phyloP scores from a whole-genome alignment of 331 rosid genomes.

The Quercus tomentella region DNA sequence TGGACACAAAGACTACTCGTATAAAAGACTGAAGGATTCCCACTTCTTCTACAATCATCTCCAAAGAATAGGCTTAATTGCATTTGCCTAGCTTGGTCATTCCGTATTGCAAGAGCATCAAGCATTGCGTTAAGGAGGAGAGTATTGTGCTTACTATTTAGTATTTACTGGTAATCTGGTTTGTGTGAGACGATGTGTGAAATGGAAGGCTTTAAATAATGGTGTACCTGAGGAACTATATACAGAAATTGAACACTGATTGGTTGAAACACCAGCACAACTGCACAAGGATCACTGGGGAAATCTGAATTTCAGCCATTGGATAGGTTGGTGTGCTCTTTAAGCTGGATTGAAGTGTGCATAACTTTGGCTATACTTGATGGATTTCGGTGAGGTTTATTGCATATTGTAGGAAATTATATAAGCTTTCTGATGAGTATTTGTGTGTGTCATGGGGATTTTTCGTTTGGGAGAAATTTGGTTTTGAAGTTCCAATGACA shows the following conservation, averaged over 20 bases:
- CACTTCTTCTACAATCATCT: not conserved
- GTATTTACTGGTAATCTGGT: too few relatives aligned
- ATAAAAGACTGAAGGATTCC: not conserved
- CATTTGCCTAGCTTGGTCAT: too few relatives aligned
- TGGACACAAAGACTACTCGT: not conserved
- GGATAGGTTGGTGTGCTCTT: conserved; percentile 53
- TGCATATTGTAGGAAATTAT: conserved; percentile 28
- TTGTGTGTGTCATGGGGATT: not conserved
- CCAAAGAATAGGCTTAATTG: not conserved
- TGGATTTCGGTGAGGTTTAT: conserved; percentile 21
- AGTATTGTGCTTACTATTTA: too few relatives aligned
- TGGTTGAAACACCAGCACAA: too few relatives aligned
- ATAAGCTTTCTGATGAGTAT: conserved; percentile 50
- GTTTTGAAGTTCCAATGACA: conserved; percentile 51
- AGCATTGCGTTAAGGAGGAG: too few relatives aligned
- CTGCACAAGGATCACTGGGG: too few relatives aligned
- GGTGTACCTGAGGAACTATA: too few relatives aligned
- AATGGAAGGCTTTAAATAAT: not conserved
- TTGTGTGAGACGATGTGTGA: too few relatives aligned
- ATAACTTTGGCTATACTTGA: not conserved
- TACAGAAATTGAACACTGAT: too few relatives aligned
- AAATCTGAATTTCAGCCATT: not conserved
- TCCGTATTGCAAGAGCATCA: too few relatives aligned
- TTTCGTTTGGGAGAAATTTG: conserved; percentile 28
- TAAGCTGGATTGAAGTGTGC: conserved; percentile 37